A percentile compares a stretch with the other conserved stretches of the same genome.
phyloP scores from a whole-genome alignment of 1,284 basidiomycete genomes.

The Papiliotrema fonsecae region DNA sequence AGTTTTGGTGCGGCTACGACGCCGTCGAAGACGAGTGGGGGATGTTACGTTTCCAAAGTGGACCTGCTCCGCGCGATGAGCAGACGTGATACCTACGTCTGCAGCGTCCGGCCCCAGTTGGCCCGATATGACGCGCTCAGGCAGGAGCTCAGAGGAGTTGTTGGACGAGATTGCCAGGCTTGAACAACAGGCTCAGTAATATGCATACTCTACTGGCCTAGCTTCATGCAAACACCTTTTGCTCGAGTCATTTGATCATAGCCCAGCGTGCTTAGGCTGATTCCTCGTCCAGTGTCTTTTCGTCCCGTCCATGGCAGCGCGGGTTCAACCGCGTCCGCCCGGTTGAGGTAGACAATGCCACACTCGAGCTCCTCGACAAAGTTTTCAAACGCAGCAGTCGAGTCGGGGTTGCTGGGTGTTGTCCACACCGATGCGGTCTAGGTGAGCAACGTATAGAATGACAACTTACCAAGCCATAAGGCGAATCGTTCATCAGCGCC shows the following conservation, averaged over 20 bases:
- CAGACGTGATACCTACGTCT: no score
- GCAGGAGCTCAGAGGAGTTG: no score
- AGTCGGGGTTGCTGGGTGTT: constrained; percentile 59
- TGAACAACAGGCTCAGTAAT: no score
- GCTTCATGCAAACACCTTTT: constrained; percentile 20
- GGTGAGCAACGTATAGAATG: neutral
- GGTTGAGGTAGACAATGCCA: constrained; percentile 89
- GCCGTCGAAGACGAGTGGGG: no score
- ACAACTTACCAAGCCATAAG: constrained; percentile 64
- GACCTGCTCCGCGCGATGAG: no score
- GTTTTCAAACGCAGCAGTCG: constrained; percentile 57
- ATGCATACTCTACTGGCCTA: no score
- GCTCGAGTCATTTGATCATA: constrained; percentile 45
- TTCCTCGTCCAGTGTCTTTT: constrained; percentile 84
- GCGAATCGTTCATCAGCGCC: constrained; percentile 90
- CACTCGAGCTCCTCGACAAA: constrained; percentile 70
- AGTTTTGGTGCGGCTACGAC: no score
- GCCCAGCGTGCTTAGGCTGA: constrained; percentile 76
- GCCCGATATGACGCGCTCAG: no score
- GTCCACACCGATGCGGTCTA: constrained; percentile 89
- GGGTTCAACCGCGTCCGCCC: constrained; percentile 85
- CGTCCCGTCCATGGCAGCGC: constrained; percentile 90
- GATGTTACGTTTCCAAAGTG: no score
- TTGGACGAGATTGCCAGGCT: no score
- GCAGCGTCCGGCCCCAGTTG: no score